These are phyloP conservation scores for Zygoascus bituminiphila DNA, from an alignment of 805 yeast genomes.

Conservation along the genomic window DNA sequence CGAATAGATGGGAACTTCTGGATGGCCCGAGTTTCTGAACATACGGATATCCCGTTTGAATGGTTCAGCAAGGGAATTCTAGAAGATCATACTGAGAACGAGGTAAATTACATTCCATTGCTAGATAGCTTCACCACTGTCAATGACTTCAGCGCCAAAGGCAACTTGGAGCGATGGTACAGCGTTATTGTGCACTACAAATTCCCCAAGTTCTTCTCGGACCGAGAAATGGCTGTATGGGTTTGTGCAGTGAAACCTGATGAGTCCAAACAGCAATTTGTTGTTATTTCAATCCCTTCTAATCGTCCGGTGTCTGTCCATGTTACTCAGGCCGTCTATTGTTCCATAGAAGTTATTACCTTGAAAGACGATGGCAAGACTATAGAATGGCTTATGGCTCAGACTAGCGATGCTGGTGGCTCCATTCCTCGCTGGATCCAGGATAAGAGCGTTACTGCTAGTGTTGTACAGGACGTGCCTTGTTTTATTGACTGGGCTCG, in stretches of 20 bases:
- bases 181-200: slow-evolving; percentile 25
- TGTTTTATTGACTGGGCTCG: slow-evolving; percentile 26
- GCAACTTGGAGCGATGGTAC: slow-evolving; percentile 19
- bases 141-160: slow-evolving; percentile 11
- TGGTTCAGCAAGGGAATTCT: slow-evolving; percentile 24
- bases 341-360: slow-evolving; percentile 30
- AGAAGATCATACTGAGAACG: slow-evolving; percentile 33
- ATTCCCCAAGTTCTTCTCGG: slow-evolving; percentile 28
- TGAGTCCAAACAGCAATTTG: slow-evolving; percentile 24
- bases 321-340: slow-evolving; percentile 26
- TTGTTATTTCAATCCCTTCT: slow-evolving; percentile 31
- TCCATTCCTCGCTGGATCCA: slow-evolving; percentile 32
- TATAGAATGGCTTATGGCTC: slow-evolving; percentile 34
- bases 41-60: slow-evolving; percentile 25
- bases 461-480: slow-evolving; percentile 32
- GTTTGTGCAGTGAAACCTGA: slow-evolving; percentile 25
- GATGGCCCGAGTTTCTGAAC: slow-evolving; percentile 31
- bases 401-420: slow-evolving; percentile 34
- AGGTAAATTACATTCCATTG: slow-evolving; percentile 31
- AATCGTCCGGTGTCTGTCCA: slow-evolving; percentile 15
- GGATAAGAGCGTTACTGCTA: slow-evolving; percentile 24
- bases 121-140: slow-evolving; percentile 23
- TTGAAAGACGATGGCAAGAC: slow-evolving; percentile 17
- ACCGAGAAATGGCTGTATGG: slow-evolving; percentile 32
- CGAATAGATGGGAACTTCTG: slow-evolving; percentile 27